A percentile compares a stretch with the other conserved stretches of the same genome.
Evolutionary conservation across 2,329 filamentous ascomycete genomes (phyloP).

Genomic region (Aureobasidium melanogenum): DNA sequence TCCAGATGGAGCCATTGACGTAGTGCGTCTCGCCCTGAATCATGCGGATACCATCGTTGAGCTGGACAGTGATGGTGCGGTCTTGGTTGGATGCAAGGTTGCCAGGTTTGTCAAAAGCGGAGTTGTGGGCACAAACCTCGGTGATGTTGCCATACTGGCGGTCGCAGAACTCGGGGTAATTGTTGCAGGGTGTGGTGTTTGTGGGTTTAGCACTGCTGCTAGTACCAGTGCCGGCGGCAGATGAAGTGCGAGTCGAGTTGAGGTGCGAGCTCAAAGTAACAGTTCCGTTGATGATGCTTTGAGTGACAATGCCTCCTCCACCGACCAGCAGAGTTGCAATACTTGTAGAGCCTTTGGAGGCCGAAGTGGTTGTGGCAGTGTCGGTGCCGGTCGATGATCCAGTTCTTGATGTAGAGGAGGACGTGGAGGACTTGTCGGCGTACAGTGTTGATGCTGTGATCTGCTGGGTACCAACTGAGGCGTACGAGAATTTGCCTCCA

Average conservation of each 20-base stretch:
- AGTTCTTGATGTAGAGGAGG: background rate
- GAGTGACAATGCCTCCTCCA: conserved; percentile 13
- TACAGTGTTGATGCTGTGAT: conserved; percentile 10
- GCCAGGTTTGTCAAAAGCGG: conserved; percentile 61
- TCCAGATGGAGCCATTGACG: conserved; percentile 53
- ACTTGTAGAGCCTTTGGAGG: conserved; percentile 12
- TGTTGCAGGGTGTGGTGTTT: conserved; percentile 75
- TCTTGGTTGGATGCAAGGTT: conserved; percentile 71
- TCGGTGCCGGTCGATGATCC: background rate
- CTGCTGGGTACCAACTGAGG: background rate
- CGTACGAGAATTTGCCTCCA: conserved; percentile 5
- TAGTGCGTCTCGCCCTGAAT: conserved; percentile 53
- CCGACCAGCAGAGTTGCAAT: conserved; percentile 13
- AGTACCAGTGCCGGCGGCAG: conserved; percentile 21
- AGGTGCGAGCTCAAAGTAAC: conserved; percentile 33
- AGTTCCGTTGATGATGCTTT: conserved; percentile 15
- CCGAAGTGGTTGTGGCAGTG: conserved; percentile 14
- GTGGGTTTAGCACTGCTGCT: conserved; percentile 34
- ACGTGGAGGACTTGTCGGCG: background rate
- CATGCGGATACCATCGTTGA: conserved; percentile 66
- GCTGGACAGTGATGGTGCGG: conserved; percentile 57
- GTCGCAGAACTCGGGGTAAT: conserved; percentile 60
- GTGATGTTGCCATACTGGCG: conserved; percentile 77
- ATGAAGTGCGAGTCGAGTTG: conserved; percentile 32
- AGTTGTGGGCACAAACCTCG: conserved; percentile 70